Base-by-base conservation (phyloP, 345 rosid genomes). In the Ceriops tagal region DNA sequence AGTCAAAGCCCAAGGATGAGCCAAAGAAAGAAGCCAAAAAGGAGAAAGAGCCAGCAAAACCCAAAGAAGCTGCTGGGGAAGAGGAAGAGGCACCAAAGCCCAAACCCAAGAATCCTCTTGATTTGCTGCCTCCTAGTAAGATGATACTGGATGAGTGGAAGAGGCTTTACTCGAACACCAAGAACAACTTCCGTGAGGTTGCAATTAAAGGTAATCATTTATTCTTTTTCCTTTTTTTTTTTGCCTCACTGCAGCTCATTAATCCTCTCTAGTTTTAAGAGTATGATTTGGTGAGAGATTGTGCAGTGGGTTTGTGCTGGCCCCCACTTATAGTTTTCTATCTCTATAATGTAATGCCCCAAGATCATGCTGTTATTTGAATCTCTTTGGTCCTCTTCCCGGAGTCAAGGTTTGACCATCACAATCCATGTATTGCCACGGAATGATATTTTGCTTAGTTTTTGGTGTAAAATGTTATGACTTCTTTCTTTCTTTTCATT, bases 61-160 rank as follows among this genome's bases (percentile, higher is more conserved):
- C 98, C 39, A 91, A 91, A 75, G 80, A 35, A n/a, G 77, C 65
- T 39, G 78, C 72, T 13, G 77, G 28, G 28, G 82, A 67, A 22
- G 83, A 77, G 63, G 87, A 73, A 62, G 81, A 68, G 75, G 82
- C 87, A 10, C 87, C 84, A 26, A 83, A 80, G 74, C 87, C 87
- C 18, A 83, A 83, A 70, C 39, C 96, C 24, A 93, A 93, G 86
- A 93, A 93, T 76, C 96, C 96, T 69, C 99, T 93, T 34, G 99
- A 93, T 79, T 80, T 88, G 65, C 80, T 95, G 64, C 96, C 97
- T 59, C 96, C 99, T 10, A 91, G 96, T 77, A 86, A 82, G 79
- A 92, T 95, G 99, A 72, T 95, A 16, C 77, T 95, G 7, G 97
- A 95, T 80, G 97, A 95, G 0, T 95, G 99, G 99, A 95, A 95